These are phyloP conservation scores for Diplocarpon mali DNA, from an alignment of 2,329 filamentous ascomycete genomes.

Conservation along the genomic window DNA sequence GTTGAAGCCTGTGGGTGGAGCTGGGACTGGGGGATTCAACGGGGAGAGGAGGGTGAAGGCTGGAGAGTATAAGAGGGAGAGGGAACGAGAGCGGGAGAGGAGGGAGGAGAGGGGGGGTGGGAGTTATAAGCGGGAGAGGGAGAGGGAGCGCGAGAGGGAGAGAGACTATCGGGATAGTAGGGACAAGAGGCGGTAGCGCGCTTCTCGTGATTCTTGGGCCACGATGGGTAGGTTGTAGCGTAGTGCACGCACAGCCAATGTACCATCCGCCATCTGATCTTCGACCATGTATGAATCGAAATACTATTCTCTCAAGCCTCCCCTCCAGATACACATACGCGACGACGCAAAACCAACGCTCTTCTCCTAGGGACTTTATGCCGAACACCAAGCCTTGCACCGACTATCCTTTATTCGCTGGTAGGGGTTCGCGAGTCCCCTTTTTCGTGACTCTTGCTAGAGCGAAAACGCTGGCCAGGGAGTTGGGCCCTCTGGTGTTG, in stretches of 20 bases:
- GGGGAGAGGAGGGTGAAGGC: constrained; percentile 33
- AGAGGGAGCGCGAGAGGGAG: constrained; percentile 26
- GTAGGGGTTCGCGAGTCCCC: no score
- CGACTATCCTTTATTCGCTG: no score
- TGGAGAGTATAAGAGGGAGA: constrained; percentile 26
- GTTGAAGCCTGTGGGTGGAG: constrained; percentile 31
- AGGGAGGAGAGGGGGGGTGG: constrained; percentile 13
- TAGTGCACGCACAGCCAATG: constrained; percentile 16
- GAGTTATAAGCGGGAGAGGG: constrained; percentile 28
- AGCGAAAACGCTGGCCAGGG: no score
- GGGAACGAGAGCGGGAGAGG: constrained; percentile 23
- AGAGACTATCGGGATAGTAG: constrained; percentile 6
- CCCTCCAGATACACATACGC: no score
- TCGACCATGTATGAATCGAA: no score
- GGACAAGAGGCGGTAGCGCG: constrained; percentile 10
- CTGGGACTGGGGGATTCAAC: constrained; percentile 28
- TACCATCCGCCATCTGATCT: no score
- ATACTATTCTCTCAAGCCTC: no score
- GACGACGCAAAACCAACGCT: no score
- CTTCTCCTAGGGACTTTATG: no score
- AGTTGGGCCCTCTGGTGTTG: no score
- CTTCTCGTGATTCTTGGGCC: constrained; percentile 10
- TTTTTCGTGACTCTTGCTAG: no score
- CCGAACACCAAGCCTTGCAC: no score
- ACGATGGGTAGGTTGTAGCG: constrained; percentile 19